Evolutionary conservation across 192 early-diverging fungal species (phyloP).

Genomic region (Cladochytrium replicatum): DNA sequence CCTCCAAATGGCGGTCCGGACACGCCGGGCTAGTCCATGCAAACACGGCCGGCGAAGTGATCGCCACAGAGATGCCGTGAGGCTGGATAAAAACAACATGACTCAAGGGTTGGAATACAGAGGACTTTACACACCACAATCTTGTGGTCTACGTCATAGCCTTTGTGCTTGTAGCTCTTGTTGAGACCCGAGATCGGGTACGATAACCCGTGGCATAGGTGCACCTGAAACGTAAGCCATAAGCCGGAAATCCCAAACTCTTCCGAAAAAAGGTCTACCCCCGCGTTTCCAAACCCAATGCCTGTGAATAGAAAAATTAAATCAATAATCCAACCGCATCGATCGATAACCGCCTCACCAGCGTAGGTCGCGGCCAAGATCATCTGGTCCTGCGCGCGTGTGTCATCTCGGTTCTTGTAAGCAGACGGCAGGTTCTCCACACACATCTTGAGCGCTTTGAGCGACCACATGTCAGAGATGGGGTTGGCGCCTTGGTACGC

Average conservation of each 20-base stretch:
- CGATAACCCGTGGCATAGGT: conserved; percentile 74
- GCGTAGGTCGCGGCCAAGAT: conserved; percentile 82
- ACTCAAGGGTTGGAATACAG: not conserved
- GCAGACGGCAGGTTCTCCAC: conserved; percentile 67
- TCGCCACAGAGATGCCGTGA: conserved; percentile 74
- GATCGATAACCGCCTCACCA: too few relatives aligned
- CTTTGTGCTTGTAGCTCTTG: conserved; percentile 69
- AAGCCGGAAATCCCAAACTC: too few relatives aligned
- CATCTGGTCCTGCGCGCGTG: conserved; percentile 70
- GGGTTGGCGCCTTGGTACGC: conserved; percentile 91
- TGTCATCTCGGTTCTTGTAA: conserved; percentile 57
- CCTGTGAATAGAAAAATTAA: too few relatives aligned
- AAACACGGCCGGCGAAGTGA: conserved; percentile 86
- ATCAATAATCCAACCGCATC: too few relatives aligned
- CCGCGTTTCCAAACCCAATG: conserved; percentile 80
- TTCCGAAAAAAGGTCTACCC: too few relatives aligned
- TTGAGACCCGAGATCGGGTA: conserved; percentile 83
- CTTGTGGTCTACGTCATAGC: conserved; percentile 64
- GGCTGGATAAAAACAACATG: conserved; percentile 14
- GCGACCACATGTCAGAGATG: conserved; percentile 84
- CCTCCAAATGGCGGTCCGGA: conserved; percentile 80
- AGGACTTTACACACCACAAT: conserved; percentile 46
- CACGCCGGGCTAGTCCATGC: conserved; percentile 67
- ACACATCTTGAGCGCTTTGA: conserved; percentile 68
- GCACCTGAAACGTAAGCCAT: too few relatives aligned